A percentile compares a stretch with the other conserved stretches of the same genome.
Evolutionary conservation across 1,284 basidiomycete genomes (phyloP).

Genomic region (Irpex rosettiformis): DNA sequence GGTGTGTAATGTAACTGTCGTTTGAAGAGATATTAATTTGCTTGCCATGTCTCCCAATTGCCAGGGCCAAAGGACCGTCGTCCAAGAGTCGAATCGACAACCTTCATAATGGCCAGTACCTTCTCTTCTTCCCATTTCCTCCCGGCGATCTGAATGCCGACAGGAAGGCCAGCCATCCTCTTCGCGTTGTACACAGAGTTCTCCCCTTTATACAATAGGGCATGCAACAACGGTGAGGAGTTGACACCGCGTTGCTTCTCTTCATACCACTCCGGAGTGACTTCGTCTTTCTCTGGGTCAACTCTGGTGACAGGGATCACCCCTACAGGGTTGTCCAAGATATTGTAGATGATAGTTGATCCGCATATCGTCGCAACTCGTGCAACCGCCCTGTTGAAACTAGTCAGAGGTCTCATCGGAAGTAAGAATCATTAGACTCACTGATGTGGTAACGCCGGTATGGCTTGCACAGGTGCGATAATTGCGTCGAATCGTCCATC

Average conservation of each 20-base stretch:
- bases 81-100: slow-evolving; percentile 22
- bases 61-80: slow-evolving; percentile 9
- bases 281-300: slow-evolving; percentile 55
- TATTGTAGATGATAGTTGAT: slow-evolving; percentile 55
- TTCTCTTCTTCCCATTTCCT: slow-evolving; percentile 56
- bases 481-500: slow-evolving; percentile 69
- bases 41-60: not conserved
- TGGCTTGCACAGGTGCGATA: slow-evolving; percentile 70
- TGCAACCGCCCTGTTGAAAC: slow-evolving; percentile 16
- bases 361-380: slow-evolving; percentile 19
- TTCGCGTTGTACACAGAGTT: slow-evolving; percentile 43
- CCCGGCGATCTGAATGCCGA: slow-evolving; percentile 59
- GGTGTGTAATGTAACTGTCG: not conserved
- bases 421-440: slow-evolving; percentile 25
- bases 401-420: not conserved
- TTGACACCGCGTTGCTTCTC: not conserved
- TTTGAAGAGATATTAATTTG: not conserved
- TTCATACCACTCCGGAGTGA: slow-evolving; percentile 53
- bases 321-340: slow-evolving; percentile 77
- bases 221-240: slow-evolving; percentile 3
- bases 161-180: slow-evolving; percentile 57
- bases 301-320: slow-evolving; percentile 81
- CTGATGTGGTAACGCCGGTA: slow-evolving; percentile 74
- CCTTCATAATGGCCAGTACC: slow-evolving; percentile 39
- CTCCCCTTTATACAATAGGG: slow-evolving; percentile 9